These are phyloP conservation scores for Centaurea solstitialis DNA, from an alignment of 129 eudicot genomes.

Conservation along the genomic window DNA sequence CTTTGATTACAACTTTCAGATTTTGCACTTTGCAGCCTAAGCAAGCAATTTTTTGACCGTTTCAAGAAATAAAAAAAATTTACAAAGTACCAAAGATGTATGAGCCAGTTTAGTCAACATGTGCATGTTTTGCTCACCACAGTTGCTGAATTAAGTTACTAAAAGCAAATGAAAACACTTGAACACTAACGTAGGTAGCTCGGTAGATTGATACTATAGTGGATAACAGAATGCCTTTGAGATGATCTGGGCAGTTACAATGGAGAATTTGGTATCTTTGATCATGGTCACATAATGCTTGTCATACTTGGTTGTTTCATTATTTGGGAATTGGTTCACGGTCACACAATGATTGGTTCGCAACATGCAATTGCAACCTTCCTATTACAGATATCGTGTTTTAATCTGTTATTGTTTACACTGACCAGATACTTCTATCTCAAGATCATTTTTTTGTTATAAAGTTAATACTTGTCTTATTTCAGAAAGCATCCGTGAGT, in stretches of 20 bases:
- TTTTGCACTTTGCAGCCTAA: constrained; percentile 8
- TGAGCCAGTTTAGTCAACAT: neutral
- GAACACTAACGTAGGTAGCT: neutral
- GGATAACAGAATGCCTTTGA: constrained; percentile 5
- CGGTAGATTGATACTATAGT: neutral
- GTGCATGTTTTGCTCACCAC: neutral
- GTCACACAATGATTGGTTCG: neutral
- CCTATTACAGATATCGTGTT: neutral
- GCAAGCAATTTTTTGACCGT: neutral
- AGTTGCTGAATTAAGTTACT: neutral
- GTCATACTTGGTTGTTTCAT: neutral
- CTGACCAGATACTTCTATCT: neutral
- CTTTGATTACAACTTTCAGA: neutral
- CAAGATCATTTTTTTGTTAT: neutral
- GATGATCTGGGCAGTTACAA: constrained; percentile 3
- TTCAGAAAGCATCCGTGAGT: constrained; percentile 51
- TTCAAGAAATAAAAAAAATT: neutral
- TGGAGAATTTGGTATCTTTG: neutral
- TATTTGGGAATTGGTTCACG: neutral
- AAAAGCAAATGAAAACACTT: neutral
- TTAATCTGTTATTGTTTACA: neutral
- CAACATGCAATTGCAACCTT: constrained; percentile 16
- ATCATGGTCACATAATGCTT: neutral
- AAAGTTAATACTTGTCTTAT: neutral
- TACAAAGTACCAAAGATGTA: neutral